These are phyloP conservation scores for Aspergillus latus DNA, from an alignment of 2,329 filamentous ascomycete species.

Conservation along the genomic window DNA sequence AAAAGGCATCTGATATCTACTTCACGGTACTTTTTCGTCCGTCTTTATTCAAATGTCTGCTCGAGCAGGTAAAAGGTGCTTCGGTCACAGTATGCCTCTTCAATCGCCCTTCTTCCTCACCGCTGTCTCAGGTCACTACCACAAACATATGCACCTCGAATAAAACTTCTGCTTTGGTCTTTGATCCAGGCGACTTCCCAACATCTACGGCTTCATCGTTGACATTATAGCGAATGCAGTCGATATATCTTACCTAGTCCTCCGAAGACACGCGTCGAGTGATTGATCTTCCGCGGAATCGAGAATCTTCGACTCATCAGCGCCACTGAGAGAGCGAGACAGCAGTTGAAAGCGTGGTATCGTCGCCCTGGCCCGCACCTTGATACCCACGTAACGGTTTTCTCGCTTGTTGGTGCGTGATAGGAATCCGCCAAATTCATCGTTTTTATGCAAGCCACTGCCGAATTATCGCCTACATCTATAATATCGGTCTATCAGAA, in stretches of 20 bases:
- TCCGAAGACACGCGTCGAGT: conserved; percentile 87
- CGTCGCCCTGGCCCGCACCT: conserved; percentile 73
- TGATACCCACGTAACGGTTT: conserved; percentile 96
- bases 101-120: conserved; percentile 75
- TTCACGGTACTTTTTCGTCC: not conserved
- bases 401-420: conserved; percentile 93
- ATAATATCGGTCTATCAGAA: not conserved
- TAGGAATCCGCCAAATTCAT: conserved; percentile 98
- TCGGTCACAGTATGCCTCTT: conserved; percentile 78
- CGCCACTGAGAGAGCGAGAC: conserved; percentile 78
- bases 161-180: conserved; percentile 78
- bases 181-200: conserved; percentile 79
- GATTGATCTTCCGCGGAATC: conserved; percentile 91
- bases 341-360: conserved; percentile 85
- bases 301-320: conserved; percentile 66
- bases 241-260: conserved; percentile 88
- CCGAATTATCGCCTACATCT: conserved; percentile 43
- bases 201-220: conserved; percentile 83
- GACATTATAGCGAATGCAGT: conserved; percentile 81
- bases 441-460: conserved; percentile 96
- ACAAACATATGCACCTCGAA: conserved; percentile 87
- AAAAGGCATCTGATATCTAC: too few relatives aligned
- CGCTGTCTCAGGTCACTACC: conserved; percentile 83
- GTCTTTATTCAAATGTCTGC: not conserved
- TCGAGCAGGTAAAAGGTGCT: not conserved